Evolutionary conservation across 139 green algal species (phyloP), one percentile per base, ranked within the genome.

Genomic region (Tetratostichococcus sp.): DNA sequence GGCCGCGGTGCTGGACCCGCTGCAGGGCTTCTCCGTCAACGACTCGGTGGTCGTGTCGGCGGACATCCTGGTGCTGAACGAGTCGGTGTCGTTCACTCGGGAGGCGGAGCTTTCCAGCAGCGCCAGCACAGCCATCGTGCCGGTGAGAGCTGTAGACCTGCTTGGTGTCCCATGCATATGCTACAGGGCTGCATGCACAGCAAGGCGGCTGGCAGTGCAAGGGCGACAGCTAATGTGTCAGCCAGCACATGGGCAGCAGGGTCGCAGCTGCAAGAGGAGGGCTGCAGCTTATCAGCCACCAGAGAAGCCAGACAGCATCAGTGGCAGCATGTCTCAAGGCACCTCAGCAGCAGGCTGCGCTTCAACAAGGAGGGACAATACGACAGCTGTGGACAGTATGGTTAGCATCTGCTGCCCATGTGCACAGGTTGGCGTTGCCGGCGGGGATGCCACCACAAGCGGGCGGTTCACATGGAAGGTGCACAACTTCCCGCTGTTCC

Each of bases 401-500:
- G n/a, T n/a, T n/a, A n/a, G n/a, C n/a, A n/a, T n/a, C n/a, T n/a
- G n/a, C n/a, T 25, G 17, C 50, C 2, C 50, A 17, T 26, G 50
- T 17, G 11, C 19, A 17, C 50, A 62, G 50, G 50, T 62, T 8
- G 50, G 50, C 50, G 50, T 25, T 26, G 50, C 50, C 50, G 50
- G 50, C 50, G 22, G 11, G 19, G 50, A 62, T 26, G 14, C 19
- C 50, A 62, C 11, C 50, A 62, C 50, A 8, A 62, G 50, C 71
- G 84, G 85, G 69, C 86, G 85, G 65, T 90, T 89, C 76, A 57
- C 58, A 43, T 92, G 88, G 88, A 77, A 78, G 57, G 83, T 93
- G 30, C 80, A 86, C 78, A 93, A 93, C 73, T 86, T 93, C 39
- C 77, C 77, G 33, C 74, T 87, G 58, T 93, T 93, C 72, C 83